Percentiles rank a stretch among this genome's conserved stretches.
These are phyloP conservation scores for Chamaenerion angustifolium DNA, from an alignment of 345 rosid species.

Conservation along the genomic window DNA sequence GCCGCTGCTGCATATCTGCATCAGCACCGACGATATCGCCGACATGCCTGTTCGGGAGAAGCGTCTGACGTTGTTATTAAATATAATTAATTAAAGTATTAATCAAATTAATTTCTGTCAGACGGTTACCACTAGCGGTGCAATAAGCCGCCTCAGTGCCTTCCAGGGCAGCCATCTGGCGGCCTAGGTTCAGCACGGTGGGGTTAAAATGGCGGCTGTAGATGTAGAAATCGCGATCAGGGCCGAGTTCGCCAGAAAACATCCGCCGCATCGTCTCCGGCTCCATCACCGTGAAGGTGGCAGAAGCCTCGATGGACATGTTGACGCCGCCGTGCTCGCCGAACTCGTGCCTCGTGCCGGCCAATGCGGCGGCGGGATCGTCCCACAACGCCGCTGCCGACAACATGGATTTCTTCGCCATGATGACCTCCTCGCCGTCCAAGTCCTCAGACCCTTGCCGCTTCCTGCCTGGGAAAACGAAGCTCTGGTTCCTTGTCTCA, in stretches of 20 bases:
- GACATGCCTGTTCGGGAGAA: slow-evolving; percentile 52
- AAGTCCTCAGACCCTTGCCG: slow-evolving; percentile 30
- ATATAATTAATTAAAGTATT: too few relatives aligned
- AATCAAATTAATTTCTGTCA: background rate
- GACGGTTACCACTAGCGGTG: slow-evolving; percentile 71
- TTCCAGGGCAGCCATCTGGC: slow-evolving; percentile 96
- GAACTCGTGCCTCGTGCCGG: slow-evolving; percentile 69
- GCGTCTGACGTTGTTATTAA: too few relatives aligned
- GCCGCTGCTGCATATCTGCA: slow-evolving; percentile 91
- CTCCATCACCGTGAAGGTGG: slow-evolving; percentile 97
- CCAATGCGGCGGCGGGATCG: slow-evolving; percentile 75
- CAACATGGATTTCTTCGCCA: slow-evolving; percentile 36
- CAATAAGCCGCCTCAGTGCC: slow-evolving; percentile 97
- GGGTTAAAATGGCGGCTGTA: slow-evolving; percentile 99
- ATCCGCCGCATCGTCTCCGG: slow-evolving; percentile 85
- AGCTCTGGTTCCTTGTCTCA: slow-evolving; percentile 16
- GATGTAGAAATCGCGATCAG: slow-evolving; percentile 86
- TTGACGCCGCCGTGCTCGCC: slow-evolving; percentile 98
- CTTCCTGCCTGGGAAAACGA: slow-evolving; percentile 36
- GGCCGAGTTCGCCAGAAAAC: slow-evolving; percentile 92
- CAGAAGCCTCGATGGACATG: slow-evolving; percentile 99
- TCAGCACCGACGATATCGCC: slow-evolving; percentile 77
- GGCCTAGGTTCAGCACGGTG: slow-evolving; percentile 81
- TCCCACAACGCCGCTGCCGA: slow-evolving; percentile 18
- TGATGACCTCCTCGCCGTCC: slow-evolving; percentile 17